Evolutionary conservation across 2,329 filamentous ascomycete species (phyloP), one percentile per base, ranked within the genome.

Genomic region (Bretziella fagacearum): DNA sequence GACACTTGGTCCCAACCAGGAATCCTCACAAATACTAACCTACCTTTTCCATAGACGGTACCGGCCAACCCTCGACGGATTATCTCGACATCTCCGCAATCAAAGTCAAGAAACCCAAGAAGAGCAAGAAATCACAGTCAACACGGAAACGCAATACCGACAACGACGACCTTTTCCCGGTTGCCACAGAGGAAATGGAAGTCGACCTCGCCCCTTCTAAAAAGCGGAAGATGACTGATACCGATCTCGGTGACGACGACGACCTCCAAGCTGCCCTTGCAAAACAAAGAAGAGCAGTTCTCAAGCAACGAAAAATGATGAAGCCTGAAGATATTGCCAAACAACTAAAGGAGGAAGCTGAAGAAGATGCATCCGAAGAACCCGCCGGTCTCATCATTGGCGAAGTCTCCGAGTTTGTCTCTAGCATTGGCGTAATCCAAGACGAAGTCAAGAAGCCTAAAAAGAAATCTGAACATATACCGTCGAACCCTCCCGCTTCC

Each of bases 81-180:
- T 98, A 98, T 60, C 69, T 93, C 53, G 85, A 94, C 52, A 65
- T 80, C 13, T 83, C 82, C 1, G 81, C 91, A 55, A 74, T 95
- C 57, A 98, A 95, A 62, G 73, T 96, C 53, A 93, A 86, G 65
- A 98, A 94, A 61, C 80, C 84, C 1, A 95, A 93, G 64, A 95
- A 93, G 65, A 89, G 78, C 62, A 93, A 89, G 66, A 91, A 89
- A 63, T 72, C 76, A 26, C 89, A 86, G 60, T 70, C 74, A 20
- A 84, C 81, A 2, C 71, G 83, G 44, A 76, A 82, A 58, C 81
- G 79, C 54, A 71, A 70, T 1, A 63, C 69, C n/a, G 74, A 79
- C 35, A 74, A 78, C 25, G 75, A 79, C 48, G 74, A 75, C 43
- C 64, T 78, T 4, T 69, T 77, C 50, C 66, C 68, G 1, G 56